Evolutionary conservation across 192 early-diverging fungal genomes (phyloP).

Genomic region (Coemansia sp.): DNA sequence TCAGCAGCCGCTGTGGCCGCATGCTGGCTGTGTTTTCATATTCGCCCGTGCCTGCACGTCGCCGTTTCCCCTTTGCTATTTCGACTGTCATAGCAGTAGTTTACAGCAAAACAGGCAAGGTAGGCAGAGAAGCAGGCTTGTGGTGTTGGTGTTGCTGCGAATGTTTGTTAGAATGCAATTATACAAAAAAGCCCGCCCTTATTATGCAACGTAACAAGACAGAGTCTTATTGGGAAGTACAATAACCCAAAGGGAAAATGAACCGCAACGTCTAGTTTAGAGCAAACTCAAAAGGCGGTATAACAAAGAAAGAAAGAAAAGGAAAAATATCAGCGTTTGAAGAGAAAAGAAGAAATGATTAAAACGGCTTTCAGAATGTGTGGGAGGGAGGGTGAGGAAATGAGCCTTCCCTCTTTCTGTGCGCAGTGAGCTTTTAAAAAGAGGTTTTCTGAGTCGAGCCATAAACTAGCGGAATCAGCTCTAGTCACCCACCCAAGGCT

Average conservation of each 20-base stretch:
- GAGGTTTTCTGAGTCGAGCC: neutral
- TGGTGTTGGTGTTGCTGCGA: no score
- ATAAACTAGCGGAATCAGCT: neutral
- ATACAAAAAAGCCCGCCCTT: neutral
- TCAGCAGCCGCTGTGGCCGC: neutral
- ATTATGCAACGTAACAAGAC: neutral
- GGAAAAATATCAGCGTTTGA: neutral
- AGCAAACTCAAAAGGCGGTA: no score
- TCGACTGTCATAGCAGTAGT: no score
- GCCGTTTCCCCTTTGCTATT: slow-evolving; percentile 9
- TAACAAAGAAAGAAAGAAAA: neutral
- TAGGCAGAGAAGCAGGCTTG: no score
- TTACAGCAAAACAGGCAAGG: no score
- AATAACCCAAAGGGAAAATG: neutral
- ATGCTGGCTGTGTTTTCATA: neutral
- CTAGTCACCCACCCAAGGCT: neutral
- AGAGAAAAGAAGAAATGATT: neutral
- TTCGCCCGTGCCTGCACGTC: slow-evolving; percentile 3
- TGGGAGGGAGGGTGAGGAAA: neutral
- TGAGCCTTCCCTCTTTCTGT: no score
- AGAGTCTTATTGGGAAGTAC: neutral
- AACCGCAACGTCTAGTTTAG: neutral
- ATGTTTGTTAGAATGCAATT: neutral
- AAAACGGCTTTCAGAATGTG: no score
- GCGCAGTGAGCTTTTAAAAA: neutral